A percentile compares a stretch with the other conserved stretches of the same genome.
phyloP scores from a whole-genome alignment of 129 eudicot species.

The Centaurea solstitialis region DNA sequence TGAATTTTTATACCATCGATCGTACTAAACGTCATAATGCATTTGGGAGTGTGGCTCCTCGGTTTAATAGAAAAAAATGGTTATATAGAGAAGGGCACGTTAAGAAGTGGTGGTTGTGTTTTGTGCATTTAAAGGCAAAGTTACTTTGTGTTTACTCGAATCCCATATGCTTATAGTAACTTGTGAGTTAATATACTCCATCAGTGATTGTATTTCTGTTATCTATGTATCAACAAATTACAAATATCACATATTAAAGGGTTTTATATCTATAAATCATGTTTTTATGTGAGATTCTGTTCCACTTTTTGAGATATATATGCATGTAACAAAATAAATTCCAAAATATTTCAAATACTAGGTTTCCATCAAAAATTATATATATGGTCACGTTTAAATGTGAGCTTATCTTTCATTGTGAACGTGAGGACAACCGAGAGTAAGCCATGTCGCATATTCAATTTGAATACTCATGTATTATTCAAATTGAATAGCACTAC shows the following conservation, averaged over 20 bases:
- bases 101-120: constrained; percentile 18
- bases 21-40: neutral
- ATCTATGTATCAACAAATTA: neutral
- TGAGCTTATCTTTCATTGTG: too few relatives aligned
- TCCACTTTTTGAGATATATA: neutral
- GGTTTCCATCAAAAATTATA: neutral
- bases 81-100: constrained; percentile 1
- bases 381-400: too few relatives aligned
- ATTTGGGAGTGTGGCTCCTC: constrained; percentile 9
- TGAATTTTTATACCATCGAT: neutral
- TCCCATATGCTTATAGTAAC: constrained; percentile 17
- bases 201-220: neutral
- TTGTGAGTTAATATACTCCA: neutral
- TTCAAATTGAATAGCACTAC: too few relatives aligned
- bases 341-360: neutral
- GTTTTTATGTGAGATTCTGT: neutral
- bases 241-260: neutral
- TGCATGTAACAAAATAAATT: neutral
- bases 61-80: neutral
- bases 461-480: too few relatives aligned
- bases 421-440: too few relatives aligned
- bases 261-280: neutral
- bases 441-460: too few relatives aligned
- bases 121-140: constrained; percentile 24
- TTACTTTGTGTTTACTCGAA: constrained; percentile 19